These are phyloP conservation scores for Amaranthus cruentus DNA, from an alignment of 148 eudicot genomes.

Conservation along the genomic window DNA sequence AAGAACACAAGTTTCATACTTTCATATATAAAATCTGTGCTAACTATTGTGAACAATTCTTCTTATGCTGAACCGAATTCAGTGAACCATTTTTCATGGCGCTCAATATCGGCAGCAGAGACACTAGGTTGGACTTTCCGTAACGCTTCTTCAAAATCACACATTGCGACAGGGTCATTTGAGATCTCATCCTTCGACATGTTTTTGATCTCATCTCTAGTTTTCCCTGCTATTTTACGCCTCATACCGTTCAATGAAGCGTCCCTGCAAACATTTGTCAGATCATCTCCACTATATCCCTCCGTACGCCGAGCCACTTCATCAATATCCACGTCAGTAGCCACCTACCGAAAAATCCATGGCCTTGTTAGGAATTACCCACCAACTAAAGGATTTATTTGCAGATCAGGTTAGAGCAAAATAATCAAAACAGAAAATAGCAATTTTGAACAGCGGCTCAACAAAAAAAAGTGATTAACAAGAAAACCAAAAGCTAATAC, in stretches of 20 bases:
- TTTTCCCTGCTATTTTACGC: conserved; percentile 91
- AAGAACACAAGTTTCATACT: conserved; percentile 9
- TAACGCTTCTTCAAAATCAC: conserved; percentile 90
- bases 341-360: conserved; percentile 37
- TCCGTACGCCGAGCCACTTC: conserved; percentile 85
- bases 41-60: neutral
- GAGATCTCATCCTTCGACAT: conserved; percentile 95
- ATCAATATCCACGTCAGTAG: conserved; percentile 78
- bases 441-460: neutral
- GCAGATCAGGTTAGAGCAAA: neutral
- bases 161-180: conserved; percentile 92
- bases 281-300: conserved; percentile 98
- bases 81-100: conserved; percentile 83
- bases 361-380: neutral
- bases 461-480: neutral
- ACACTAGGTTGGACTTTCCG: conserved; percentile 93
- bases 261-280: conserved; percentile 89
- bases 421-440: neutral
- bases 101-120: conserved; percentile 80
- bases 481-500: neutral
- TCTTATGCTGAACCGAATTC: conserved; percentile 90
- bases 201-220: conserved; percentile 91
- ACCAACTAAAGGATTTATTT: neutral
- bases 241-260: conserved; percentile 98
- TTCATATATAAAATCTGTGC: neutral